Evolutionary conservation across 768 basidiomycete genomes (phyloP).

Genomic region (Podaxis sp.): DNA sequence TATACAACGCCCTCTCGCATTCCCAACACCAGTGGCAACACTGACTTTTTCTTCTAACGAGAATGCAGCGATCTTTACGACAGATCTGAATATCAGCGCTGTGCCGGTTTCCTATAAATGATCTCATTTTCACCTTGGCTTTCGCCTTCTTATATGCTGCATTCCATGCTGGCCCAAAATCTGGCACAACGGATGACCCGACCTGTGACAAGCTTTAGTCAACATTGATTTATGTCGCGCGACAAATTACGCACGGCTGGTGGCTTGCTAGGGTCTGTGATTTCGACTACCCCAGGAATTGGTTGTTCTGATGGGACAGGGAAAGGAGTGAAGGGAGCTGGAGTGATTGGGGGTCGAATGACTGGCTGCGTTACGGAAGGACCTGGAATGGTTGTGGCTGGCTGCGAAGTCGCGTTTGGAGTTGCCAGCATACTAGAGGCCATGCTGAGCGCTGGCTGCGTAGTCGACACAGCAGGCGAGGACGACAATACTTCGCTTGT

Average conservation of each 20-base stretch:
- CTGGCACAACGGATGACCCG: conserved; percentile 37
- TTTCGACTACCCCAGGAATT: conserved; percentile 16
- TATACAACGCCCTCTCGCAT: conserved; percentile 63
- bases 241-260: conserved; percentile 43
- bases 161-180: conserved; percentile 57
- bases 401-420: neutral
- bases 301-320: conserved; percentile 58
- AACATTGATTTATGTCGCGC: neutral
- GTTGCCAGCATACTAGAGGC: neutral
- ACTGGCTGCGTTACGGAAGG: conserved; percentile 9
- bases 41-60: conserved; percentile 65
- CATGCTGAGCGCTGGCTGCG: neutral
- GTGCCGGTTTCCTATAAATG: neutral
- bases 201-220: conserved; percentile 21
- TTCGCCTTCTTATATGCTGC: conserved; percentile 59
- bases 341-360: conserved; percentile 13
- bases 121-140: conserved; percentile 39
- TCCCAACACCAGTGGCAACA: conserved; percentile 64
- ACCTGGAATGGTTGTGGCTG: conserved; percentile 3
- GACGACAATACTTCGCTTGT: neutral
- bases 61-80: conserved; percentile 40
- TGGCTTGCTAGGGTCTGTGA: conserved; percentile 34
- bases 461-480: neutral
- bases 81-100: conserved; percentile 12
- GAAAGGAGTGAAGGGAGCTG: conserved; percentile 51